These are phyloP conservation scores for Nannochloropsis oceanica DNA, from an alignment of 108 stramenopile genomes.

Conservation along the genomic window DNA sequence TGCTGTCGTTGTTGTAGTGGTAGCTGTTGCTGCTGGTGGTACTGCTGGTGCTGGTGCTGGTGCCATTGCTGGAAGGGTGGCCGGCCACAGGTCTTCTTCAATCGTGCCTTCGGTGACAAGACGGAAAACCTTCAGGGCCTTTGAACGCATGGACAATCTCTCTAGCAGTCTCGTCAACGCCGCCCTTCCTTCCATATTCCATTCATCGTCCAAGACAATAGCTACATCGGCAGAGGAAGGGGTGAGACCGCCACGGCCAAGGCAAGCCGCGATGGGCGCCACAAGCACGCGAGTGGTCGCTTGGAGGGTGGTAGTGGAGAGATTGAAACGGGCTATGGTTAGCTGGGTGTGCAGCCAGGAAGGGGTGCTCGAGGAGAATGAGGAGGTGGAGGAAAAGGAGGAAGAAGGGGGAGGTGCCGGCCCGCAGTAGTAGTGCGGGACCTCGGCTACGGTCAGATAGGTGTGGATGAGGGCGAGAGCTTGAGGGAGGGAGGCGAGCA, in stretches of 20 bases:
- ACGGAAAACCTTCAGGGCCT: neutral
- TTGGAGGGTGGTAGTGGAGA: neutral
- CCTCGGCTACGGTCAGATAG: constrained; percentile 5
- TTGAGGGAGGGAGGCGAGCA: neutral
- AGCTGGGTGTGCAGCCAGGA: neutral
- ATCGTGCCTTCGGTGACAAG: neutral
- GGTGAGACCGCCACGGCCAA: neutral
- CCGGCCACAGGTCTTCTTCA: neutral
- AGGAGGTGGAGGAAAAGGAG: neutral
- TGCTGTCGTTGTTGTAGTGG: neutral
- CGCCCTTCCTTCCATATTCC: neutral
- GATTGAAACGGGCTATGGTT: neutral
- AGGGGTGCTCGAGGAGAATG: neutral
- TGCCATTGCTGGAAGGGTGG: neutral
- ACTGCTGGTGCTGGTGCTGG: neutral
- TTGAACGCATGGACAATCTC: neutral
- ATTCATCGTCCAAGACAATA: neutral
- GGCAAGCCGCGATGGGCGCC: neutral
- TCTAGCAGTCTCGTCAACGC: neutral
- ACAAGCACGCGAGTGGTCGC: neutral
- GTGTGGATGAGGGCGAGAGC: neutral
- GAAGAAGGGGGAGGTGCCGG: neutral
- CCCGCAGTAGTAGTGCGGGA: constrained; percentile 11
- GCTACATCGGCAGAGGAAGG: neutral
- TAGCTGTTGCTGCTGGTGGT: neutral